phyloP scores from a whole-genome alignment of 768 basidiomycete genomes.

The Mycena indigotica region DNA sequence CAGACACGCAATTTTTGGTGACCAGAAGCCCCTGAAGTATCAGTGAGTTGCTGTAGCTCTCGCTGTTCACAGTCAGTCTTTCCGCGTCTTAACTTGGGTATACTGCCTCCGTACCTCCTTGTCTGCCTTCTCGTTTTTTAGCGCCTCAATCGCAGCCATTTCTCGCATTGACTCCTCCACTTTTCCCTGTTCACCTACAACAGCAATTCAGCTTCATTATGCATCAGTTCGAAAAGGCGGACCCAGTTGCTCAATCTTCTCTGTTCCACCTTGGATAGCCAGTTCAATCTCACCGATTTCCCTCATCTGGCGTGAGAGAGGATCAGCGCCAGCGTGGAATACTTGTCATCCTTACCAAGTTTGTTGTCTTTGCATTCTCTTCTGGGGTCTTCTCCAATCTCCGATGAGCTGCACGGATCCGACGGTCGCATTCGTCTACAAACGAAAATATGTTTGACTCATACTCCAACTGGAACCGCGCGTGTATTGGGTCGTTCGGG shows the following conservation, averaged over 20 bases:
- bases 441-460: slow-evolving; percentile 94
- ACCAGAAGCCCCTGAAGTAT: slow-evolving; percentile 98
- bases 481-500: slow-evolving; percentile 80
- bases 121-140: slow-evolving; percentile 93
- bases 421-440: slow-evolving; percentile 97
- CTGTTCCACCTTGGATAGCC: slow-evolving; percentile 97
- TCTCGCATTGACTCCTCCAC: slow-evolving; percentile 99
- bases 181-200: slow-evolving; percentile 92
- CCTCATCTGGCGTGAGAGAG: slow-evolving; percentile 69
- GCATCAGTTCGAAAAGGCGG: slow-evolving; percentile 28
- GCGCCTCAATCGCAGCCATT: slow-evolving; percentile 94
- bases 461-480: slow-evolving; percentile 91
- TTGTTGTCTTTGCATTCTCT: slow-evolving; percentile 98
- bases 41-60: slow-evolving; percentile 93
- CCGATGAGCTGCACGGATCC: slow-evolving; percentile 91
- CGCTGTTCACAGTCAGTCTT: slow-evolving; percentile 51
- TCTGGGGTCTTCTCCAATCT: slow-evolving; percentile 99
- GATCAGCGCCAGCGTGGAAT: slow-evolving; percentile 4
- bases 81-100: slow-evolving; percentile 7
- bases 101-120: slow-evolving; percentile 71
- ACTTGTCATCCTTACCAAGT: slow-evolving; percentile 58
- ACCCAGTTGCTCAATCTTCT: slow-evolving; percentile 96
- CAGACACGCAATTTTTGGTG: slow-evolving; percentile 99
- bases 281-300: slow-evolving; percentile 99
- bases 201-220: slow-evolving; percentile 14